Base-by-base conservation (phyloP, 2,329 filamentous ascomycete genomes). In the Colletotrichum musae region DNA sequence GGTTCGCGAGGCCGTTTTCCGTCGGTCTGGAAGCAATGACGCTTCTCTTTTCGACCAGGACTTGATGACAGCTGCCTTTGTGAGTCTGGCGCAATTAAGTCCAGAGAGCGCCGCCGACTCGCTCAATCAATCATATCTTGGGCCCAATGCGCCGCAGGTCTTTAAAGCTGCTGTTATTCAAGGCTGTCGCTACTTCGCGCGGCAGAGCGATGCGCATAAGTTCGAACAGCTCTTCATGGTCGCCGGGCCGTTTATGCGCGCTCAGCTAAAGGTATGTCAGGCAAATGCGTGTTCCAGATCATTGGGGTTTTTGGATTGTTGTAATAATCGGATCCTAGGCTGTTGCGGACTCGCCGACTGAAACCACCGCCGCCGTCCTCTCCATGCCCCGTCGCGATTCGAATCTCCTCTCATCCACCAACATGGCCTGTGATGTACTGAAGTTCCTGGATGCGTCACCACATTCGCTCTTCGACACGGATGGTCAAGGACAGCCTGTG, bases 21-120 rank as follows among this genome's bases (percentile, higher is more conserved):
- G 87, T 64, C 85, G 85, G 41, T 81, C 83, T 3, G 78, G 83
- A 1, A 81, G 81, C 12, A 76, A 81, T 47, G 86, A 90, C 28
- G 78, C 80, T n/a, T 77, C 80, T 26, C 78, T 83, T 36, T 89
- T 91, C 72, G 89, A 91, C 66, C 87, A 89, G 75, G 86, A 91
- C 68, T 83, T 92, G 74, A 89, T 91, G 79, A 91, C 90, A 16
- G 89, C 89, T 45, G 86, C 90, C 4, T 91, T 92, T 75, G 89
- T 92, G 64, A 90, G 88, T 76, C 80, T 92, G 48, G 83, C 87
- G 13, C 86, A 92, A 72, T 80, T 93, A 43, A 89, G 88, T 74
- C 85, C 89, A 63, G 88, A 91, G 57, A 82, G 83, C 61, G 87
- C 85, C 67, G 83, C 90, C 57, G 87, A 88, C 51, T 85, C 83